These are phyloP conservation scores for Pyrenophora tritici-repentis DNA, from an alignment of 2,329 filamentous ascomycete genomes.

Conservation along the genomic window DNA sequence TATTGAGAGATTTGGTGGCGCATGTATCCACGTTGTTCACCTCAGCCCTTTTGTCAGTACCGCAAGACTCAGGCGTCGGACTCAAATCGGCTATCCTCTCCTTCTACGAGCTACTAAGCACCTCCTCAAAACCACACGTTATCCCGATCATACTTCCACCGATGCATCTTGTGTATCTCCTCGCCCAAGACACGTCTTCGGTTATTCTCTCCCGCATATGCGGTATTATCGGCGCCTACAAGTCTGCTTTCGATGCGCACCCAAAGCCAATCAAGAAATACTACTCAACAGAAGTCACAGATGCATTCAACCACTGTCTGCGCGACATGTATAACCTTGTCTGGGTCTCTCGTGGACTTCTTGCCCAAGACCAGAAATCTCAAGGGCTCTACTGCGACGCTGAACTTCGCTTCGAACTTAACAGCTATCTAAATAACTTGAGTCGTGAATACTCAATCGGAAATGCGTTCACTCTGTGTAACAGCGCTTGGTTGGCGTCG, in stretches of 20 bases:
- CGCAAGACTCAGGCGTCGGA: slow-evolving; percentile 33
- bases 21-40: slow-evolving; percentile 41
- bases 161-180: slow-evolving; percentile 68
- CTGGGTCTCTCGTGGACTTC: slow-evolving; percentile 77
- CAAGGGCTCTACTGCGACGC: slow-evolving; percentile 58
- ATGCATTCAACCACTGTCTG: slow-evolving; percentile 78
- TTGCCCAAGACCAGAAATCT: slow-evolving; percentile 64
- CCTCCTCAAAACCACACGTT: slow-evolving; percentile 30
- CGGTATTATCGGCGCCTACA: slow-evolving; percentile 72
- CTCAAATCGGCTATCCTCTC: slow-evolving; percentile 62
- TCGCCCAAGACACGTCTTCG: slow-evolving; percentile 69
- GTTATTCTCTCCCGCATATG: slow-evolving; percentile 71
- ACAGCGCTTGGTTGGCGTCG: slow-evolving; percentile 53
- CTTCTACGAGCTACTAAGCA: slow-evolving; percentile 69
- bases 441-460: slow-evolving; percentile 48
- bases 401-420: slow-evolving; percentile 52
- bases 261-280: slow-evolving; percentile 51
- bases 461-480: slow-evolving; percentile 53
- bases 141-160: slow-evolving; percentile 72
- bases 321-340: slow-evolving; percentile 87
- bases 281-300: slow-evolving; percentile 43
- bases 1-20: slow-evolving; percentile 36
- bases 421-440: slow-evolving; percentile 49
- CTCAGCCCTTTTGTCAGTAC: slow-evolving; percentile 38
- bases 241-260: slow-evolving; percentile 71